Percentiles rank a stretch among this genome's conserved stretches.
Evolutionary conservation across 1,139 yeast species (phyloP).

Genomic region (Candida frijolesensis): DNA sequence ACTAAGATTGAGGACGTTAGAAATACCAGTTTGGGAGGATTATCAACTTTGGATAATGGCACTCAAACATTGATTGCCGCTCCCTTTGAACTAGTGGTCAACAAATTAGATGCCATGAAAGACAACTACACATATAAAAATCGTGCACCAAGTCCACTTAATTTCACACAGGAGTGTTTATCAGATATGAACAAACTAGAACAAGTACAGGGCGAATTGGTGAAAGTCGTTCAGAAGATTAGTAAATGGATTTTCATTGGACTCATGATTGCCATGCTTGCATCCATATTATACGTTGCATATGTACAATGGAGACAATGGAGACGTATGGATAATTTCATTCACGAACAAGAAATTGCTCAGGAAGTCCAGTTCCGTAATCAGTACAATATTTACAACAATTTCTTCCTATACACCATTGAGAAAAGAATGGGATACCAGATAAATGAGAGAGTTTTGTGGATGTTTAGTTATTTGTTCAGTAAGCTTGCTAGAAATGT

Average conservation of each 20-base stretch:
- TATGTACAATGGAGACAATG: slow-evolving; percentile 13
- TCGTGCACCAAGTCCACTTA: slow-evolving; percentile 10
- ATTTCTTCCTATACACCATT: slow-evolving; percentile 10
- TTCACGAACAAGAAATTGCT: slow-evolving; percentile 8
- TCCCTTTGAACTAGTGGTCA: slow-evolving; percentile 23
- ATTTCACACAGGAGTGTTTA: slow-evolving; percentile 13
- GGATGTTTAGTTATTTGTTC: slow-evolving; percentile 54
- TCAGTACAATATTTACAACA: slow-evolving; percentile 15
- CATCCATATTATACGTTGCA: slow-evolving; percentile 10
- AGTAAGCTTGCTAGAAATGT: slow-evolving; percentile 49
- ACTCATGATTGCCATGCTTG: slow-evolving; percentile 10
- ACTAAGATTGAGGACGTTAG: slow-evolving; percentile 49
- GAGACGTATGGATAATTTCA: slow-evolving; percentile 14
- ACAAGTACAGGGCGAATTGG: slow-evolving; percentile 11
- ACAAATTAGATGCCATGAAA: slow-evolving; percentile 17
- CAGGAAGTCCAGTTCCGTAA: slow-evolving; percentile 13
- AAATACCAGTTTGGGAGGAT: slow-evolving; percentile 53
- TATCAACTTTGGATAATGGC: slow-evolving; percentile 48
- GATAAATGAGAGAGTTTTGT: slow-evolving; percentile 20
- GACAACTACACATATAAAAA: slow-evolving; percentile 2
- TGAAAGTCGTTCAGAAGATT: slow-evolving; percentile 10
- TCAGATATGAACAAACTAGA: slow-evolving; percentile 10
- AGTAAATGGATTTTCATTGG: slow-evolving; percentile 13
- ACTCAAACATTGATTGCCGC: slow-evolving; percentile 21
- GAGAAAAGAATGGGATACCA: slow-evolving; percentile 11